Percentiles rank a stretch among this genome's conserved stretches.
Evolutionary conservation across 352 stramenopile species (phyloP).

Genomic region (Poterioochromonas sp.): DNA sequence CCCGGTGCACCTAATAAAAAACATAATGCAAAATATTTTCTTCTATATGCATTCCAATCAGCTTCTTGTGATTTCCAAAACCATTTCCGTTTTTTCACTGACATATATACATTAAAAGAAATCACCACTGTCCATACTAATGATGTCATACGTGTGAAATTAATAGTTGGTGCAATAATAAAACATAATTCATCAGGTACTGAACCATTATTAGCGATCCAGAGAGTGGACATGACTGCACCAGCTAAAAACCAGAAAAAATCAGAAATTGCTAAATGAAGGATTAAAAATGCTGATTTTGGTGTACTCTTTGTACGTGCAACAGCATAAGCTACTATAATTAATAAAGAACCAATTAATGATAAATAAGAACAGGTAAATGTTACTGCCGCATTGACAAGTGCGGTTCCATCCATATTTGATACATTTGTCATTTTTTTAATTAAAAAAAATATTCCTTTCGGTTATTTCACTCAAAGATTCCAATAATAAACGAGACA

Average conservation of each 20-base stretch:
- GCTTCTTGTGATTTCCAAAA: background rate
- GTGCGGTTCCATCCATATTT: background rate
- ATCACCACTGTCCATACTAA: slow-evolving; percentile 12
- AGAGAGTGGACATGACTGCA: background rate
- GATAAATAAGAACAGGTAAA: slow-evolving; percentile 1
- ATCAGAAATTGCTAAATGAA: slow-evolving; percentile 16
- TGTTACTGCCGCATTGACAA: background rate
- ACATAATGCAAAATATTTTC: background rate
- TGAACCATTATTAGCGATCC: background rate
- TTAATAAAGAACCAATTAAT: background rate
- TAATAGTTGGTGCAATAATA: background rate
- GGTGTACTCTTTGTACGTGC: background rate
- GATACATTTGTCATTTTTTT: too few relatives aligned
- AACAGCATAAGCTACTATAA: slow-evolving; percentile 9
- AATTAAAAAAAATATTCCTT: too few relatives aligned
- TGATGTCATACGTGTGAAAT: background rate
- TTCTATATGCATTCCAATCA: background rate
- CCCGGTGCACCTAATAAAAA: background rate
- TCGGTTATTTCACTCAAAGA: too few relatives aligned
- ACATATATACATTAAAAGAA: slow-evolving; percentile 16
- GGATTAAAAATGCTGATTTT: background rate
- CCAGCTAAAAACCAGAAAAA: slow-evolving; percentile 13
- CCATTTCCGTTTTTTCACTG: slow-evolving; percentile 19
- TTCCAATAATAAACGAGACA: too few relatives aligned
- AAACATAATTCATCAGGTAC: slow-evolving; percentile 13